phyloP scores from a whole-genome alignment of 257 asterid genomes.

The Plantago major region DNA sequence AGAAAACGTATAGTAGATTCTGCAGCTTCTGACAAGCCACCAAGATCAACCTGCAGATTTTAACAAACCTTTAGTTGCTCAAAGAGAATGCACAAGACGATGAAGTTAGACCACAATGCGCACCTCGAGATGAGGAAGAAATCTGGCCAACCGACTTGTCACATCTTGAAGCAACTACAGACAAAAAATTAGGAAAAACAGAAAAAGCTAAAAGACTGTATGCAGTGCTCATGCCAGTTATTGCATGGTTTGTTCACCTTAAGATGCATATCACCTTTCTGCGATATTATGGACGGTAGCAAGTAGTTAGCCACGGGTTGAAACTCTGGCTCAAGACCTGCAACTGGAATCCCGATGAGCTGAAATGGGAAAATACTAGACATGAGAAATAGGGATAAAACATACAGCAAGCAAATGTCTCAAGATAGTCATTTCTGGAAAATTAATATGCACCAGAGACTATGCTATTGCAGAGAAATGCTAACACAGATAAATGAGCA shows the following conservation, averaged over 20 bases:
- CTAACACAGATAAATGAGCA: conserved; percentile 8
- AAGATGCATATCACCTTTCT: conserved; percentile 79
- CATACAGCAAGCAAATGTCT: conserved; percentile 19
- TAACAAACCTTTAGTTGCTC: conserved; percentile 22
- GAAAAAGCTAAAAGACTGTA: conserved; percentile 16
- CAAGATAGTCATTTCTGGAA: conserved; percentile 8
- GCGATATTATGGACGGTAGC: conserved; percentile 71
- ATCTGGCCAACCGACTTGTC: conserved; percentile 67
- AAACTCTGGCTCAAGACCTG: conserved; percentile 90
- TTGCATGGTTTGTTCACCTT: conserved; percentile 51
- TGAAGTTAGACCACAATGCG: conserved; percentile 18
- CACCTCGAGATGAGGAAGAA: conserved; percentile 98
- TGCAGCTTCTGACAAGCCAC: conserved; percentile 72
- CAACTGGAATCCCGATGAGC: conserved; percentile 81
- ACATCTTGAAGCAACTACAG: conserved; percentile 88
- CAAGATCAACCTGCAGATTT: conserved; percentile 77
- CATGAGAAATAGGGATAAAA: conserved; percentile 8
- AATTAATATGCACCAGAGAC: conserved; percentile 10
- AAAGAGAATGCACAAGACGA: conserved; percentile 11
- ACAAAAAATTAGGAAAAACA: conserved; percentile 36
- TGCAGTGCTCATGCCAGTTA: conserved; percentile 17
- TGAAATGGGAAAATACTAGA: conserved; percentile 39
- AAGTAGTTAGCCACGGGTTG: conserved; percentile 76
- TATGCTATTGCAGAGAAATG: conserved; percentile 13
- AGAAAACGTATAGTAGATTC: conserved; percentile 79